Conservation (phyloP, 139 green algal species). For the Chlorokybus atmophyticus region DNA sequence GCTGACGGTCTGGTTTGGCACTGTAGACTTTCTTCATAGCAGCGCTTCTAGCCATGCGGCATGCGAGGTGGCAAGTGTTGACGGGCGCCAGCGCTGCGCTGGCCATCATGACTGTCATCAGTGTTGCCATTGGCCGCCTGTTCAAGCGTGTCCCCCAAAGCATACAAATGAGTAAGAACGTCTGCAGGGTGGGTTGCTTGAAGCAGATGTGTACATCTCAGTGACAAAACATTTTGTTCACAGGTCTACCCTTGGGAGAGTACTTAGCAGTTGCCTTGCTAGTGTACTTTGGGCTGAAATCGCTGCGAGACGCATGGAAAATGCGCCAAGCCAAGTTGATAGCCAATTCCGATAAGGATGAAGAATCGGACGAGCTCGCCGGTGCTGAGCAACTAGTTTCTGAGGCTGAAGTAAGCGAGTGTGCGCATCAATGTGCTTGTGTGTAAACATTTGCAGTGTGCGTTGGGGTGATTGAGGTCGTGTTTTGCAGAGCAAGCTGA, state of each 20-base stretch:
- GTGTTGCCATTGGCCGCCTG: constrained; percentile 69
- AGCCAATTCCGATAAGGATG: no score
- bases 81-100: constrained; percentile 28
- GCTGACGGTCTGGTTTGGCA: no score
- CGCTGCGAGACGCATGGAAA: constrained; percentile 39
- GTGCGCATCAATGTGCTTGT: not conserved
- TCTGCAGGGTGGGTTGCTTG: no score
- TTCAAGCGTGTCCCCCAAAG: constrained; percentile 66
- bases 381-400: constrained; percentile 52
- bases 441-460: not conserved
- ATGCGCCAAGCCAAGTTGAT: not conserved
- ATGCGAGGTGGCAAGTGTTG: constrained; percentile 22
- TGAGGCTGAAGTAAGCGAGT: constrained; percentile 15
- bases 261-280: constrained; percentile 70
- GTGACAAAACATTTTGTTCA: no score
- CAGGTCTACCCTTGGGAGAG: constrained; percentile 55
- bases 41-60: constrained; percentile 78
- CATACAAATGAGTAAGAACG: no score
- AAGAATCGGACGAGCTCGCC: constrained; percentile 30
- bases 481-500: constrained; percentile 12
- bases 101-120: constrained; percentile 80
- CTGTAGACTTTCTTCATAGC: constrained; percentile 98
- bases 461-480: not conserved
- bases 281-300: constrained; percentile 76
- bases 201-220: no score